Evolutionary conservation across 495 filamentous ascomycete genomes (phyloP).

Genomic region (Penicillium ochrochloron): DNA sequence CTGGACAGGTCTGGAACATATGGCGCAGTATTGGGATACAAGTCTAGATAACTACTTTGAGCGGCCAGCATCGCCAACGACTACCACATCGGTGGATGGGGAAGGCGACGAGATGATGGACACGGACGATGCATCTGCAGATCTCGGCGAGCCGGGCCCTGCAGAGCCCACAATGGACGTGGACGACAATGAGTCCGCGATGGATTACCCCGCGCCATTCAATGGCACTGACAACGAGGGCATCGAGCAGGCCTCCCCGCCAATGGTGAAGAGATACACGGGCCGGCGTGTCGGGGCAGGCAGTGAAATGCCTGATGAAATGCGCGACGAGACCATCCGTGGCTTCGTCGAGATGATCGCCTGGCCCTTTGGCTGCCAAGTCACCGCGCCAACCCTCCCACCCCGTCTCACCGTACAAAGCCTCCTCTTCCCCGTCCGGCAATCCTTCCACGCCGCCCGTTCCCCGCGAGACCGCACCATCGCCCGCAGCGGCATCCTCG

Average conservation of each 20-base stretch:
- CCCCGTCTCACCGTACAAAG: conserved; percentile 64
- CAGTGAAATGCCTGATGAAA: conserved; percentile 73
- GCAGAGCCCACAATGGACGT: conserved; percentile 40
- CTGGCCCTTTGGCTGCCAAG: conserved; percentile 80
- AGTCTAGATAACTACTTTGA: conserved; percentile 60
- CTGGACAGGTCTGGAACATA: conserved; percentile 59
- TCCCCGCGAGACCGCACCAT: conserved; percentile 67
- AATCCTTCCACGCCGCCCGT: conserved; percentile 65
- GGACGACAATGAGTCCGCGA: conserved; percentile 36
- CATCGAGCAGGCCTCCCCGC: conserved; percentile 10
- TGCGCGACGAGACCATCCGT: conserved; percentile 69
- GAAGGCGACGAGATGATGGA: conserved; percentile 24
- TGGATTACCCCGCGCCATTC: neutral
- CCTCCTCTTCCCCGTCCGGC: conserved; percentile 56
- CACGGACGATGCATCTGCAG: conserved; percentile 18
- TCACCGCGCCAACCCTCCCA: conserved; percentile 62
- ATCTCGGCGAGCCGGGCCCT: conserved; percentile 14
- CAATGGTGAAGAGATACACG: conserved; percentile 43
- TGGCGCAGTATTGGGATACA: conserved; percentile 69
- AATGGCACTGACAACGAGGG: conserved; percentile 5
- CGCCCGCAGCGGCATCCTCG: conserved; percentile 73
- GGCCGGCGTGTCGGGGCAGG: conserved; percentile 66
- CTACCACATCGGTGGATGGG: conserved; percentile 20
- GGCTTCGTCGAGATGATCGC: conserved; percentile 77
- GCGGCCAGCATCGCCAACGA: conserved; percentile 38